Evolutionary conservation across 345 rosid species (phyloP), one percentile per base, ranked within the genome.

Genomic region (Pugionium dolabratum): DNA sequence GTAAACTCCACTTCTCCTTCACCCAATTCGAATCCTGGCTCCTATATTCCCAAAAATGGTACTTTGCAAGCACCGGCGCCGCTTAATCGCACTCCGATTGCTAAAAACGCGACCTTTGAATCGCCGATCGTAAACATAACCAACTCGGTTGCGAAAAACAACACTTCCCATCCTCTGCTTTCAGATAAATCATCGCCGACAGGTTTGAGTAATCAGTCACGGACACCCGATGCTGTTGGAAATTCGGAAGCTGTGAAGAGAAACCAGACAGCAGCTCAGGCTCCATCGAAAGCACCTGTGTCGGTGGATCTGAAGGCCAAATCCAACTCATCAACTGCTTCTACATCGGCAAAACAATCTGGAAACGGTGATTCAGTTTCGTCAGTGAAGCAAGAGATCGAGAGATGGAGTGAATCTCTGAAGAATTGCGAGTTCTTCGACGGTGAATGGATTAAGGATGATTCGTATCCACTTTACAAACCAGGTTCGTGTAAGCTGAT

Each of bases 401-500:
- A 70, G 63, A 72, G 60, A 71, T 59, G 72, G 83, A 71, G 80
- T 27, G 76, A 82, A 29, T 69, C 81, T 30, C 11, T 90, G 74
- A 73, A 73, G 76, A 64, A 80, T 0, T 90, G 99, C 11, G 84
- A 94, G 75, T 79, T 94, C 69, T 90, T 88, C 74, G 95, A 90
- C 62, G 99, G 99, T 8, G 67, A 74, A 4, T 94, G 99, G 99
- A 80, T 90, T 40, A 80, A 6, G 47, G 99, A 94, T 54, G 84
- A 88, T 52, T 82, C 97, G 0, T 94, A 94, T 72, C 99, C 99
- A 0, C 95, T 94, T 11, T 94, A 94, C 80, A 81, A 82, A 56
- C 91, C 91, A 0, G 96, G 93, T 33, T 81, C 97, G 28, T 94
- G 97, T 80, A 84, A 89, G 7, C 53, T 85, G 0, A 85, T 94